These are phyloP conservation scores for Cryphonectria carpinicola DNA, from an alignment of 2,329 filamentous ascomycete species.

Conservation along the genomic window DNA sequence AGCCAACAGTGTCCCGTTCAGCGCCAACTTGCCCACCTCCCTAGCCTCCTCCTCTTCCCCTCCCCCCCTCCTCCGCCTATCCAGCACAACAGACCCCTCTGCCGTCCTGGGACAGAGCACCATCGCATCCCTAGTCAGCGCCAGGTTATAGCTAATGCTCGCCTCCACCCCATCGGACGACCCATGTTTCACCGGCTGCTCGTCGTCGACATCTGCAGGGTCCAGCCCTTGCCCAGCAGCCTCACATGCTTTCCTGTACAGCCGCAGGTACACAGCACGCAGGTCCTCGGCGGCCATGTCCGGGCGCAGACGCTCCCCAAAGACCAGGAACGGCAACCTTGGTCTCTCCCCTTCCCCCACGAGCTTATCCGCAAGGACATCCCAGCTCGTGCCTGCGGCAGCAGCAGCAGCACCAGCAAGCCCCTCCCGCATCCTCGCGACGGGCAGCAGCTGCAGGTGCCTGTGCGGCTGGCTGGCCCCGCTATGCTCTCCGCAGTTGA, in stretches of 20 bases:
- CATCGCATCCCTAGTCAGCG: constrained; percentile 58
- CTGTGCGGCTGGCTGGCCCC: constrained; percentile 74
- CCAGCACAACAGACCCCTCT: constrained; percentile 48
- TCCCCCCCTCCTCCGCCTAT: constrained; percentile 38
- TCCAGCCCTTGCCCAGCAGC: constrained; percentile 35
- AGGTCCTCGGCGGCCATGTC: constrained; percentile 37
- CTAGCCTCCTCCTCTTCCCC: constrained; percentile 19
- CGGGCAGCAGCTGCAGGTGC: constrained; percentile 72
- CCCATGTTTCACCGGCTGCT: constrained; percentile 15
- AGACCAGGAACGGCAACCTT: constrained; percentile 49
- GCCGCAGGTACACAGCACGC: constrained; percentile 47
- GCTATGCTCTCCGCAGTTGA: constrained; percentile 70
- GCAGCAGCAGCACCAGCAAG: constrained; percentile 35
- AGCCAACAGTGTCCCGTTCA: constrained; percentile 67
- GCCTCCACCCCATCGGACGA: constrained; percentile 44
- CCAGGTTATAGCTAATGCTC: constrained; percentile 66
- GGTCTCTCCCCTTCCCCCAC: constrained; percentile 15
- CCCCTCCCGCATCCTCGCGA: constrained; percentile 64
- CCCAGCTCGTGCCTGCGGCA: constrained; percentile 44
- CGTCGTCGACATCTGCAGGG: constrained; percentile 16
- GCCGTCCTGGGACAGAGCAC: constrained; percentile 58
- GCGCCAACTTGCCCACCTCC: constrained; percentile 48
- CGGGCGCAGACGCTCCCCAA: constrained; percentile 40
- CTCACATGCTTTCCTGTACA: constrained; percentile 51
- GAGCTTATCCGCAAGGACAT: constrained; percentile 50